These are phyloP conservation scores for Aspergillus homomorphus DNA, from an alignment of 495 filamentous ascomycete genomes.

Conservation along the genomic window DNA sequence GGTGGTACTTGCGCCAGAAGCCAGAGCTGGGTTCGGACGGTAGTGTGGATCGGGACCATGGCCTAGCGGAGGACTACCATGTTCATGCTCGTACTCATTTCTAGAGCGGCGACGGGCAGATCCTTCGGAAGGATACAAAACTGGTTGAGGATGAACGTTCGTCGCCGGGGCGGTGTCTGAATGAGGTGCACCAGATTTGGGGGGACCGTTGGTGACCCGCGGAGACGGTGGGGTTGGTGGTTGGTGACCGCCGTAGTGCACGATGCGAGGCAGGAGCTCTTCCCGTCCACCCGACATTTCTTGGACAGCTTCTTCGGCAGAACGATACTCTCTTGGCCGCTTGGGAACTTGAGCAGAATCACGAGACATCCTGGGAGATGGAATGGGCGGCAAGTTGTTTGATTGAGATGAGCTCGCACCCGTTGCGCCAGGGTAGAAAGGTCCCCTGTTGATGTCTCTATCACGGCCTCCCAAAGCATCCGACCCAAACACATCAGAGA, in stretches of 20 bases:
- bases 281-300: constrained; percentile 87
- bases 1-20: constrained; percentile 53
- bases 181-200: constrained; percentile 36
- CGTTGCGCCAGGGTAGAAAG: constrained; percentile 46
- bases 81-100: constrained; percentile 88
- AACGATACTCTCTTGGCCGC: constrained; percentile 83
- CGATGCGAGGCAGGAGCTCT: constrained; percentile 85
- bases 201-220: constrained; percentile 33
- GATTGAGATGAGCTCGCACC: constrained; percentile 67
- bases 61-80: constrained; percentile 46
- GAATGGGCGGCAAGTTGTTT: constrained; percentile 56
- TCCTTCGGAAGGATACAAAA: constrained; percentile 33
- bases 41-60: constrained; percentile 41
- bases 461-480: constrained; percentile 62
- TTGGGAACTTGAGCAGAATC: constrained; percentile 49
- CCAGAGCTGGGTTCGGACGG: constrained; percentile 65
- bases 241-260: constrained; percentile 88
- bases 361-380: constrained; percentile 68
- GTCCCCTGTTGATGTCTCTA: constrained; percentile 36
- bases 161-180: constrained; percentile 25
- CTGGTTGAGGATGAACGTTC: constrained; percentile 18
- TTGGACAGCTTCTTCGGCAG: constrained; percentile 90
- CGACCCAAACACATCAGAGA: constrained; percentile 88
- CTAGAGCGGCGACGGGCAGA: constrained; percentile 70
- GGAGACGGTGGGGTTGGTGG: constrained; percentile 93